Evolutionary conservation across 1,284 basidiomycete genomes (phyloP).

Genomic region (Cryptococcus sp.): DNA sequence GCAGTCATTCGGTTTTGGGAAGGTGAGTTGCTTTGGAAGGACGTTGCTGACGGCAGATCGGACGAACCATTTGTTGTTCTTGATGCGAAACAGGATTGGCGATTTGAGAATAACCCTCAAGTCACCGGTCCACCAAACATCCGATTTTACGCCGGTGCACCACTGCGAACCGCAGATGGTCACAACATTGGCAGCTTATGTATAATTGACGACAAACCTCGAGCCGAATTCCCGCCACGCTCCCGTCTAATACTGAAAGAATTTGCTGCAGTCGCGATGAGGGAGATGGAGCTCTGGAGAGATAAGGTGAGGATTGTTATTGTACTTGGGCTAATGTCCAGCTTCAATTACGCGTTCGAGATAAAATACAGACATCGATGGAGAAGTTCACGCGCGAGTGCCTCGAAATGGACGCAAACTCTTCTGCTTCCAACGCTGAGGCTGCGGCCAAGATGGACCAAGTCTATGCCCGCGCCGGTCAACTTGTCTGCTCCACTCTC

Average conservation of each 20-base stretch:
- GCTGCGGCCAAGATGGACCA: slow-evolving; percentile 67
- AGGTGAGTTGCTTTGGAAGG: slow-evolving; percentile 57
- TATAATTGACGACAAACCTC: slow-evolving; percentile 80
- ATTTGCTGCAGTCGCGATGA: slow-evolving; percentile 89
- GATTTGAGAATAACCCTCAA: slow-evolving; percentile 73
- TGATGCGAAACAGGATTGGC: slow-evolving; percentile 80
- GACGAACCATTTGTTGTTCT: slow-evolving; percentile 86
- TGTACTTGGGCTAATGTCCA: slow-evolving; percentile 37
- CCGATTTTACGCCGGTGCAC: slow-evolving; percentile 89
- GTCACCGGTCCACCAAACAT: slow-evolving; percentile 68
- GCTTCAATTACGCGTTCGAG: slow-evolving; percentile 87
- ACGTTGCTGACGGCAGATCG: slow-evolving; percentile 56
- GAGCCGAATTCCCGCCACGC: slow-evolving; percentile 81
- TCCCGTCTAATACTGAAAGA: slow-evolving; percentile 91
- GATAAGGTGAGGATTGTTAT: slow-evolving; percentile 66
- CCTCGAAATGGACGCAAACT: slow-evolving; percentile 74
- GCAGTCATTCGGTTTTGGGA: slow-evolving; percentile 79
- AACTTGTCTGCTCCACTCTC: slow-evolving; percentile 81
- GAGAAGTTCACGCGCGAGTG: slow-evolving; percentile 94
- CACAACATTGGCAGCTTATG: slow-evolving; percentile 86
- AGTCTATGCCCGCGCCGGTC: slow-evolving; percentile 82
- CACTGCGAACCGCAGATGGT: slow-evolving; percentile 83
- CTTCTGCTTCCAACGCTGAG: slow-evolving; percentile 30
- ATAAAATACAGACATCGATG: slow-evolving; percentile 92
- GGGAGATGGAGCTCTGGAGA: slow-evolving; percentile 91